Evolutionary conservation across 495 filamentous ascomycete genomes (phyloP), one percentile per base, ranked within the genome.

Genomic region (Poronia punctata): DNA sequence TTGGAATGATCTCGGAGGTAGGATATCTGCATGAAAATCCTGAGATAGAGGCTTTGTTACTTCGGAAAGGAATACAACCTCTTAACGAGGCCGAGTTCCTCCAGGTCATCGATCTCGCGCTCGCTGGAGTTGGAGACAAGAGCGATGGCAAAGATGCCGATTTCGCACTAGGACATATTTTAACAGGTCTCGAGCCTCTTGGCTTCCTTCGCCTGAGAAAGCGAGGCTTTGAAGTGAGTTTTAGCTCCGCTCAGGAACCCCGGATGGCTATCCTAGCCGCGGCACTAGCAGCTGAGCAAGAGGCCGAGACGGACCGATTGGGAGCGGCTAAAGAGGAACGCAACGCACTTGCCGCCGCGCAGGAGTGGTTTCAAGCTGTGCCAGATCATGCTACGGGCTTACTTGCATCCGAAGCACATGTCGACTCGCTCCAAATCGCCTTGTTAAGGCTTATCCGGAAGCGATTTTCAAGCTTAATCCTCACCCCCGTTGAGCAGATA

Each of bases 1-100:
- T 76, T 27, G 52, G 66, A n/a, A 50, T 60, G n/a, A 46, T 76
- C 23, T 51, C 53, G 0, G 64, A 57, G 21, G 56, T 69, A 14
- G 71, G 68, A 2, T 68, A 49, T 21, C 27, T 49, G 5, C 48
- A 50, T 18, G 56, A 60, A 27, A 50, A 59, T n/a, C 48, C 55
- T 0, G 50, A 54, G 9, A 53, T 60, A 4, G 43, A 50, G 24
- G 35, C 43, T 4, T 16, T 56, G 8, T 23, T 58, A 8, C 20
- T 53, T 3, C 45, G 57, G 1, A 50, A 55, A 21, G 56, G 56
- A 1, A 42, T 61, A 12, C 48, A 55, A 3, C 28, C 55, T 2
- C 25, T 62, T 19, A 48, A 47, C 12, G 65, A 67, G 40, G 51
- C 53, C 17, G 62, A 67, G 37, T 26, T 65, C 5, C 41, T 64